Evolutionary conservation across 768 basidiomycete species (phyloP).

Genomic region (Hygrophorus russula): DNA sequence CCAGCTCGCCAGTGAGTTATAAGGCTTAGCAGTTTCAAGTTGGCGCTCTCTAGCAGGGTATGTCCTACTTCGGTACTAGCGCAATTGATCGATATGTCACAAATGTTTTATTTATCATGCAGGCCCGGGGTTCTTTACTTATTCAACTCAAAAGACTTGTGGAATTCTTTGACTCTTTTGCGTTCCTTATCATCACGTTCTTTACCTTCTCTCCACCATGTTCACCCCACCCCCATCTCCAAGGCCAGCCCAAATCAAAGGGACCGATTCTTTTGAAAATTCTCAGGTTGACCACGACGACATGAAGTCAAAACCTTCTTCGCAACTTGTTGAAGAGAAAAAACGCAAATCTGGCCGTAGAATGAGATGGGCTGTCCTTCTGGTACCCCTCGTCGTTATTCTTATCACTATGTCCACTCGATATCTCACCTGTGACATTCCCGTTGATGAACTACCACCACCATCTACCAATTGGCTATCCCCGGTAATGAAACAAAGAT

Average conservation of each 20-base stretch:
- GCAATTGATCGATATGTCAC: too few relatives aligned
- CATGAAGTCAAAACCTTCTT: neutral
- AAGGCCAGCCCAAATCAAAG: slow-evolving; percentile 4
- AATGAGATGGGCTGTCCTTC: slow-evolving; percentile 38
- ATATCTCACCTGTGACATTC: slow-evolving; percentile 36
- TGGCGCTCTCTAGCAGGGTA: too few relatives aligned
- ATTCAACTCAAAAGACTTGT: too few relatives aligned
- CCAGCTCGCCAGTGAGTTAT: too few relatives aligned
- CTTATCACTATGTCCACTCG: slow-evolving; percentile 41
- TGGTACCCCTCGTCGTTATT: slow-evolving; percentile 46
- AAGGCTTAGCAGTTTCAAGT: too few relatives aligned
- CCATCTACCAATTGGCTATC: slow-evolving; percentile 17
- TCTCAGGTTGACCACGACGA: neutral
- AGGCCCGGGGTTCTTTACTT: too few relatives aligned
- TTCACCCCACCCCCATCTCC: slow-evolving; percentile 26
- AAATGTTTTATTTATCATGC: too few relatives aligned
- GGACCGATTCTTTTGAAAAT: neutral
- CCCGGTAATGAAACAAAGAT: slow-evolving; percentile 18
- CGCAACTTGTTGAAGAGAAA: neutral
- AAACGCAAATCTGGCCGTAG: slow-evolving; percentile 36
- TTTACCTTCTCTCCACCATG: slow-evolving; percentile 16
- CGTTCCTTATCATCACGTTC: slow-evolving; percentile 11
- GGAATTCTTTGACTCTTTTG: too few relatives aligned
- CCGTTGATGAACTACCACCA: slow-evolving; percentile 27
- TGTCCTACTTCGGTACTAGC: too few relatives aligned